A percentile compares a stretch with the other conserved stretches of the same genome.
These are phyloP conservation scores for Gossypium trilobum DNA, from an alignment of 441 rosid species.

Conservation along the genomic window DNA sequence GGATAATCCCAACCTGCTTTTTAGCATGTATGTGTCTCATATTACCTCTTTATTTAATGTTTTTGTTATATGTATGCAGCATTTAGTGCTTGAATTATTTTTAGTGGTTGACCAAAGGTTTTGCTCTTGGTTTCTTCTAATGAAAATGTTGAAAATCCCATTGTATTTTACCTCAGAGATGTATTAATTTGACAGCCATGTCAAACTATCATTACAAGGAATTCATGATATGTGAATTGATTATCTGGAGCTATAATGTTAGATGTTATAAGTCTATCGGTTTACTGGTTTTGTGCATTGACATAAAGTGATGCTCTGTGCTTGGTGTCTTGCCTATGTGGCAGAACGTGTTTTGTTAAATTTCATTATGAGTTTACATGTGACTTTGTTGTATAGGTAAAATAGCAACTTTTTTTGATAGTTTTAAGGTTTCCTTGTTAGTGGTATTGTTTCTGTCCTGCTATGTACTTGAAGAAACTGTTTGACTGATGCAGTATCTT, in stretches of 20 bases:
- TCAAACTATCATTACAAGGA: neutral
- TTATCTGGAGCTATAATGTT: neutral
- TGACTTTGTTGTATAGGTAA: neutral
- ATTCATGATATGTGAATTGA: neutral
- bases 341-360: neutral
- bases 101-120: neutral
- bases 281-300: neutral
- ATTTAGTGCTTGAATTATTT: neutral
- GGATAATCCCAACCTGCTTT: constrained; percentile 95
- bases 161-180: neutral
- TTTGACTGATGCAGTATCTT: neutral
- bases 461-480: neutral
- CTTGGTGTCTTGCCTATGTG: neutral
- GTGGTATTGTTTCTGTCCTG: neutral
- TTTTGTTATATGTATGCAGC: neutral
- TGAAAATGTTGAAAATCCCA: neutral
- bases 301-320: neutral
- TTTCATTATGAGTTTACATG: neutral
- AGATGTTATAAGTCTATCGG: neutral
- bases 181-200: neutral
- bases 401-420: neutral
- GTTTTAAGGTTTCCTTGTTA: neutral
- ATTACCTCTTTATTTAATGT: neutral
- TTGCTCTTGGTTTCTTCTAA: neutral
- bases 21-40: constrained; percentile 66